Evolutionary conservation across 2,329 filamentous ascomycete genomes (phyloP).

Genomic region (Ophiocordyceps camponoti-floridani): DNA sequence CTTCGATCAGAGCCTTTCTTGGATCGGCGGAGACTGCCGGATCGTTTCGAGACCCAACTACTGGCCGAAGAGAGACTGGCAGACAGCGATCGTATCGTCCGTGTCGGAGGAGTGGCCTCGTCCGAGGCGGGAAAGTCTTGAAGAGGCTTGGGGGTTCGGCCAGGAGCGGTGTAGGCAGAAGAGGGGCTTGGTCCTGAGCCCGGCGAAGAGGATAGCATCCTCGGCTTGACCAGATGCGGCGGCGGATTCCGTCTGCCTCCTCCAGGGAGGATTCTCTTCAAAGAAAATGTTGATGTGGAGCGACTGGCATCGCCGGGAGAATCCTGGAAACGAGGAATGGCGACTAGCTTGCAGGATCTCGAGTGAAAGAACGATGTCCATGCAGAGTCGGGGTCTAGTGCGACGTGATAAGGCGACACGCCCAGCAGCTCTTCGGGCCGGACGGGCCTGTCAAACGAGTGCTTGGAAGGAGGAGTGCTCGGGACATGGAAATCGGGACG

Average conservation of each 20-base stretch:
- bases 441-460: constrained; percentile 17
- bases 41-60: constrained; percentile 35
- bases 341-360: constrained; percentile 10
- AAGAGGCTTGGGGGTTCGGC: constrained; percentile 1
- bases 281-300: constrained; percentile 6
- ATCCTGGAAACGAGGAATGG: constrained; percentile 6
- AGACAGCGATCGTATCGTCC: constrained; percentile 34
- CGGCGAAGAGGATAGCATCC: constrained; percentile 12
- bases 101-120: constrained; percentile 22
- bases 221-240: constrained; percentile 18
- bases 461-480: constrained; percentile 9
- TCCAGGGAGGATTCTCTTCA: constrained; percentile 11
- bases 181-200: neutral
- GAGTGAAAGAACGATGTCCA: constrained; percentile 44
- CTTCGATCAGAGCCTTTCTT: constrained; percentile 27
- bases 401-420: constrained; percentile 8
- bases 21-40: constrained; percentile 35
- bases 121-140: constrained; percentile 8
- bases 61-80: constrained; percentile 40
- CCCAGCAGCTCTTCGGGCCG: constrained; percentile 12
- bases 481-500: constrained; percentile 13
- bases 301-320: constrained; percentile 11
- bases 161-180: neutral
- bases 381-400: constrained; percentile 3
- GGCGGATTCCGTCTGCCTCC: constrained; percentile 7